phyloP scores from a whole-genome alignment of 768 basidiomycete genomes.

The Hypsizygus marmoreus region DNA sequence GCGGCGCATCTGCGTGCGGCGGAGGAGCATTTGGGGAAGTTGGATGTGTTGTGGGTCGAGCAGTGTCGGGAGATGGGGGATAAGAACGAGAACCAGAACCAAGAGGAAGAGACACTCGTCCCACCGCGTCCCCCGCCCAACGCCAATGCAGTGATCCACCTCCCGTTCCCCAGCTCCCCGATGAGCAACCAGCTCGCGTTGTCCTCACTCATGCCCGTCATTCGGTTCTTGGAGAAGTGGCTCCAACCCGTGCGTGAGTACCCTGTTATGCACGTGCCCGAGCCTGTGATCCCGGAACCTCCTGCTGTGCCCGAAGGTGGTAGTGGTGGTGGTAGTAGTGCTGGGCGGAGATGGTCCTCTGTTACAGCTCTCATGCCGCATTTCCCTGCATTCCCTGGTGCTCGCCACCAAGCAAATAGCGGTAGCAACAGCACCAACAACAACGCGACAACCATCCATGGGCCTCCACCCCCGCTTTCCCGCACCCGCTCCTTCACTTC shows the following conservation, averaged over 20 bases:
- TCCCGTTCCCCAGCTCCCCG: constrained; percentile 75
- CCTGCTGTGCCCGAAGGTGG: background rate
- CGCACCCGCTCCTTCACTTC: constrained; percentile 37
- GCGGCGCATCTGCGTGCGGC: constrained; percentile 65
- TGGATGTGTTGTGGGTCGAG: constrained; percentile 66
- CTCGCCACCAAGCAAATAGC: constrained; percentile 14
- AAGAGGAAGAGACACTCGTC: constrained; percentile 18
- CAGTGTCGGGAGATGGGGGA: constrained; percentile 17
- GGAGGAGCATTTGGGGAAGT: constrained; percentile 68
- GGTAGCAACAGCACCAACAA: background rate
- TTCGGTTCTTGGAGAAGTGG: constrained; percentile 70
- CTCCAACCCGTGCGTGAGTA: constrained; percentile 22
- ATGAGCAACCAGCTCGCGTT: constrained; percentile 54
- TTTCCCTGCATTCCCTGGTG: constrained; percentile 34
- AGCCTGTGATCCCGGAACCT: background rate
- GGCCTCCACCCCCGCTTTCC: constrained; percentile 22
- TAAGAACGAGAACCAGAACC: constrained; percentile 2
- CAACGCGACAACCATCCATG: background rate
- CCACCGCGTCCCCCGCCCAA: constrained; percentile 70
- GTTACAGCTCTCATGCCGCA: constrained; percentile 42
- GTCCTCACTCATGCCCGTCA: constrained; percentile 59
- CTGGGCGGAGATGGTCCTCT: constrained; percentile 44
- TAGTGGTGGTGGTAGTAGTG: constrained; percentile 6
- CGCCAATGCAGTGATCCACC: constrained; percentile 69
- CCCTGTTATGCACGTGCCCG: no score